Base-by-base conservation (phyloP, 2,329 filamentous ascomycete species). In the Ascochyta viciae-villosae region DNA sequence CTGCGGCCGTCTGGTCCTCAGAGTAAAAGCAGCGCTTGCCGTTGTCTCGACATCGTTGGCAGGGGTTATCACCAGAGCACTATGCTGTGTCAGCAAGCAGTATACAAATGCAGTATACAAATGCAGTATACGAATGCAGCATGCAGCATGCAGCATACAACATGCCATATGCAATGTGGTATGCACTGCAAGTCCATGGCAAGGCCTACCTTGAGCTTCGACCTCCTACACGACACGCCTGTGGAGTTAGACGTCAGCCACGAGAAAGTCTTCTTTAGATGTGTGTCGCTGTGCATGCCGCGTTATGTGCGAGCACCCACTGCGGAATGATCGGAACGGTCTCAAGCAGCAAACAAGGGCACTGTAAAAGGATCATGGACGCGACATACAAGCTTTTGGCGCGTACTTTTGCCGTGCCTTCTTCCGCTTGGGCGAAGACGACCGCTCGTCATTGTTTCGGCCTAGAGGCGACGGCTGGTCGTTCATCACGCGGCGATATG, bases 1-100 rank as follows among this genome's bases (percentile, higher is more conserved):
- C 72, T 54, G 72, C 72, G 3, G 72, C 72, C 22, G 70, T 74
- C 61, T 74, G 71, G 56, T 75, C 71, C 57, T 75, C 72, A 13
- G 71, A 74, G 58, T 74, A 75, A 64, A 74, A 74, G 63, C 72
- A 75, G 34, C 71, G 71, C 44, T 68, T 69, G 35, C 65, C 68
- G 46, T 68, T 72, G 54, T 75, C 72, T 56, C 66, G 41, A 51
- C 72, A 74, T 60, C 72, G 68, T 41, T 71, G 70, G 62, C 72
- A 75, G 13, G 72, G 71, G 12, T 72, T 73, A 31, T 74, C 70
- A 47, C 72, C 72, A 16, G 66, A 72, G 53, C 72, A 75, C 72
- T 74, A 42, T 7, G 7, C 24, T 2, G 10, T 6, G 23, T 65
- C 49, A 61, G 33, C 15, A 8, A 34, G n/a, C 8, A 29, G 27